Evolutionary conservation across 139 green algal genomes (phyloP), one percentile per base, ranked within the genome.

Genomic region (Ettlia oleoabundans): DNA sequence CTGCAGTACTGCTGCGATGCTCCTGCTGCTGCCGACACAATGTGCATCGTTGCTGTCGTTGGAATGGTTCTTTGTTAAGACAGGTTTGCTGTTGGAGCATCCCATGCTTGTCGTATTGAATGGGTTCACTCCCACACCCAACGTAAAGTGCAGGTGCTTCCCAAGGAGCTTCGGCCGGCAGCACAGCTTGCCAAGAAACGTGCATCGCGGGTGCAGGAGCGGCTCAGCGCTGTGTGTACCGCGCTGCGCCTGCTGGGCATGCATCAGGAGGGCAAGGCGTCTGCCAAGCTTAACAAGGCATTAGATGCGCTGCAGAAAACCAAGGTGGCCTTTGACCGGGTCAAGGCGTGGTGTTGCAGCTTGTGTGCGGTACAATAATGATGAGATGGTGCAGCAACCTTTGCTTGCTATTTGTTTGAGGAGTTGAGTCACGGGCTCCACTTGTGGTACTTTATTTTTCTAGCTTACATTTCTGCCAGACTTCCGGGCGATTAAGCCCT

Each of bases 151-250:
- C 89, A 93, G 65, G 53, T 79, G 5, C 63, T 95, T 8, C 81
- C 87, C 30, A 90, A 89, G 70, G 84, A 68, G 21, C 66, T 58
- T 26, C 53, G 84, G 2, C 37, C 81, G 32, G 68, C 65, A 13
- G 88, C 87, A 1, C 38, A 41, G 30, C 71, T 43, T 1, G 67
- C 84, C 77, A 93, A 91, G 85, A 79, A 82, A 55, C 73, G 85
- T 1, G 89, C 88, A 5, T 47, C 35, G 15, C 32, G 64, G 40
- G 75, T 89, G 40, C 78, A 87, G 32, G 87, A 92, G 33, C 83
- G 88, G 21, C 78, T 93, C 37, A 77, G 55, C 15, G 86, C 82
- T 1, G 38, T 90, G 70, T 66, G 42, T 9, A 53, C 40, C 3
- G 84, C 77, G 0, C 79, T 83, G 28, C 41, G 80, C 22, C 80